Percentiles rank a stretch among this genome's conserved stretches.
These are phyloP conservation scores for Nitzschia sp. DNA, from an alignment of 108 stramenopile genomes.

Conservation along the genomic window DNA sequence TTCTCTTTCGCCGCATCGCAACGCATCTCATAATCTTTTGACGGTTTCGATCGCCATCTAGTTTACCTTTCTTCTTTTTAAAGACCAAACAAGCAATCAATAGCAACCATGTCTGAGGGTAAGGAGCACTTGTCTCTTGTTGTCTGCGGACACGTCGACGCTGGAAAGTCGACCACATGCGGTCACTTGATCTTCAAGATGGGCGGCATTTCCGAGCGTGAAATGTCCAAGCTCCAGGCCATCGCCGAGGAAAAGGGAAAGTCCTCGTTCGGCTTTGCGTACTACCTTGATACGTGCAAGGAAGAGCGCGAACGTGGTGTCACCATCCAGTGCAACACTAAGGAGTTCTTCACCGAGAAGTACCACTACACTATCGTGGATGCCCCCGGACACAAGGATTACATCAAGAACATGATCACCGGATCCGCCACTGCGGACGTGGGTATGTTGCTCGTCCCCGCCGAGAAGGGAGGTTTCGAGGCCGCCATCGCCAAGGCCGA, in stretches of 20 bases:
- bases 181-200: constrained; percentile 83
- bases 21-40: constrained; percentile 8
- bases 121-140: constrained; percentile 83
- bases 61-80: neutral
- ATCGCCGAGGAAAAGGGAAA: constrained; percentile 76
- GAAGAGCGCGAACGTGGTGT: constrained; percentile 81
- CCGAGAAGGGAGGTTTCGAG: constrained; percentile 87
- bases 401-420: constrained; percentile 88
- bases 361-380: constrained; percentile 84
- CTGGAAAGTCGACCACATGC: constrained; percentile 77
- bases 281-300: constrained; percentile 84
- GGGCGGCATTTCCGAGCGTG: constrained; percentile 76
- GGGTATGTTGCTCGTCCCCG: constrained; percentile 75
- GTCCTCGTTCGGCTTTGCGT: constrained; percentile 79
- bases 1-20: no score
- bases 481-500: constrained; percentile 87
- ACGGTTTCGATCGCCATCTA: neutral
- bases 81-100: no score
- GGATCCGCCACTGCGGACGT: constrained; percentile 81
- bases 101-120: constrained; percentile 10
- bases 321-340: constrained; percentile 82
- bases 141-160: constrained; percentile 89
- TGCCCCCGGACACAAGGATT: constrained; percentile 85
- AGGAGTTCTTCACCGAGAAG: constrained; percentile 83
- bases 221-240: constrained; percentile 77